A percentile compares a stretch with the other conserved stretches of the same genome.
Conservation (phyloP, 1,139 yeast species). For the Geotrichum candidum region DNA sequence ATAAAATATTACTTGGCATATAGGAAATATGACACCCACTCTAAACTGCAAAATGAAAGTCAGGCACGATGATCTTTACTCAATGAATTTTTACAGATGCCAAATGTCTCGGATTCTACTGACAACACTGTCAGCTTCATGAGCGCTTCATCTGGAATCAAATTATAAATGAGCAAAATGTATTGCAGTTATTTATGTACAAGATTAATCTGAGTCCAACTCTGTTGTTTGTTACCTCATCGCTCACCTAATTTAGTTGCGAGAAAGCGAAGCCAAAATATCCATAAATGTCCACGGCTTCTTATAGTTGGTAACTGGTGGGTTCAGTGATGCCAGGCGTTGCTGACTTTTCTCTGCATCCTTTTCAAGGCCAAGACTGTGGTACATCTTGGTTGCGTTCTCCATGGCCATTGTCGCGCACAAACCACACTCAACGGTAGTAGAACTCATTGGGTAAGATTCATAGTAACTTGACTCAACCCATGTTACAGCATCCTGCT, state of each 20-base stretch:
- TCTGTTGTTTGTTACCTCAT: background rate
- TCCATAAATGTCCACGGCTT: constrained; percentile 13
- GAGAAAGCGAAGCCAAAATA: background rate
- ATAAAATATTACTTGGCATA: too few relatives aligned
- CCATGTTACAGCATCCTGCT: constrained; percentile 55
- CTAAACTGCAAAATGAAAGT: too few relatives aligned
- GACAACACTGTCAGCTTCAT: too few relatives aligned
- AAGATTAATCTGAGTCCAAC: background rate
- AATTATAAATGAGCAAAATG: too few relatives aligned
- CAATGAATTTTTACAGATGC: too few relatives aligned
- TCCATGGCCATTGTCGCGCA: constrained; percentile 38
- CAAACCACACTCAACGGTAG: constrained; percentile 38
- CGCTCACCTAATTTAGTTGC: background rate
- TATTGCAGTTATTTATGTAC: background rate
- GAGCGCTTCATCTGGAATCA: too few relatives aligned
- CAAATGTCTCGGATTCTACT: too few relatives aligned
- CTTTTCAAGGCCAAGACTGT: constrained; percentile 31
- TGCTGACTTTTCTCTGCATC: constrained; percentile 31
- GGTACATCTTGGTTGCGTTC: constrained; percentile 40
- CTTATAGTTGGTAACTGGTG: constrained; percentile 15
- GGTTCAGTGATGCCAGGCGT: constrained; percentile 19
- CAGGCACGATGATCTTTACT: too few relatives aligned
- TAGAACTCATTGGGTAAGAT: constrained; percentile 32
- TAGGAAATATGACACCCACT: too few relatives aligned
- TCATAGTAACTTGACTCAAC: constrained; percentile 48